Percentiles rank a stretch among this genome's conserved stretches.
Evolutionary conservation across 164 flowering plant species (phyloP).

Genomic region (Dillenia suffruticosa): DNA sequence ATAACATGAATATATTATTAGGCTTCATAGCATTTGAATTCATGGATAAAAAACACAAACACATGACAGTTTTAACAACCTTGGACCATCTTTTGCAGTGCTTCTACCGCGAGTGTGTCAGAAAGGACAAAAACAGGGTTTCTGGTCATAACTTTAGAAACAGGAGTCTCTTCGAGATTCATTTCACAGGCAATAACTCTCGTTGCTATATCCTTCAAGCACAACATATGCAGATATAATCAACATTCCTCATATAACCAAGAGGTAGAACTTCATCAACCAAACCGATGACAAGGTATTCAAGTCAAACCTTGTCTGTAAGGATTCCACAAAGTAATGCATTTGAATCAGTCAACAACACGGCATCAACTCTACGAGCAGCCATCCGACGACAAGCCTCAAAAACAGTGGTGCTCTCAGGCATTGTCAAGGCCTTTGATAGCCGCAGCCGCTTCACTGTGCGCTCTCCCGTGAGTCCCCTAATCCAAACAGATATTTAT

Average conservation of each 20-base stretch:
- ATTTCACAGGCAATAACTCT: slow-evolving; percentile 83
- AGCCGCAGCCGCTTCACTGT: slow-evolving; percentile 90
- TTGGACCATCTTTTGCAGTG: slow-evolving; percentile 98
- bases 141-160: slow-evolving; percentile 95
- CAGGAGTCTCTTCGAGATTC: slow-evolving; percentile 82
- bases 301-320: slow-evolving; percentile 75
- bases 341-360: slow-evolving; percentile 90
- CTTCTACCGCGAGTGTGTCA: slow-evolving; percentile 98
- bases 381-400: slow-evolving; percentile 97
- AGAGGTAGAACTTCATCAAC: neutral
- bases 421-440: slow-evolving; percentile 87
- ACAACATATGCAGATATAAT: neutral
- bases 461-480: slow-evolving; percentile 81
- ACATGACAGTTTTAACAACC: slow-evolving; percentile 36
- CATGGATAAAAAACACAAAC: neutral
- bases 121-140: slow-evolving; percentile 95
- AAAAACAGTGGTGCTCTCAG: slow-evolving; percentile 70
- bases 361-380: slow-evolving; percentile 92
- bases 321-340: slow-evolving; percentile 96
- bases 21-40: neutral
- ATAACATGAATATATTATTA: too few species aligned
- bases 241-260: too few species aligned
- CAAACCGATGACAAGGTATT: neutral
- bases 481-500: slow-evolving; percentile 17
- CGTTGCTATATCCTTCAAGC: slow-evolving; percentile 78